Evolutionary conservation across 345 rosid species (phyloP).

Genomic region (Gossypium bickii): DNA sequence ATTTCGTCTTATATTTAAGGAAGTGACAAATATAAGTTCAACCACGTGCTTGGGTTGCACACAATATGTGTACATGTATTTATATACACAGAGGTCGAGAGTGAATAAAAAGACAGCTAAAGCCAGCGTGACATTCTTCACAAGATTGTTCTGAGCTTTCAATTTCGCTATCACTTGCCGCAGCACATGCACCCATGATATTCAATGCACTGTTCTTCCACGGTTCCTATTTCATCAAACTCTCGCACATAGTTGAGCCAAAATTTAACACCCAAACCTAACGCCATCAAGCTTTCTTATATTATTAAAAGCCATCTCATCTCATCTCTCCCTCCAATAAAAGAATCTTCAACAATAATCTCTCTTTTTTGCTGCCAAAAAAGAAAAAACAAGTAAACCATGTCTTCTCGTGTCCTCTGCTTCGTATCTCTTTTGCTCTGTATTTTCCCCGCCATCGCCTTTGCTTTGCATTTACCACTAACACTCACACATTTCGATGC

Average conservation of each 20-base stretch:
- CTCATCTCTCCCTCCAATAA: background rate
- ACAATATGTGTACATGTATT: background rate
- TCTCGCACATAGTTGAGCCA: conserved; percentile 1
- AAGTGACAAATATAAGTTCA: background rate
- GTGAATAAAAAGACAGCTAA: background rate
- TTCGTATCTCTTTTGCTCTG: conserved; percentile 20
- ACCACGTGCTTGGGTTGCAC: background rate
- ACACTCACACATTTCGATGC: conserved; percentile 15
- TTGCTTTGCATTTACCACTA: conserved; percentile 21
- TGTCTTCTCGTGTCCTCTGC: conserved; percentile 8
- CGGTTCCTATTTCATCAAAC: background rate
- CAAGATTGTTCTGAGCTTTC: background rate
- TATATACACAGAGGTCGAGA: background rate
- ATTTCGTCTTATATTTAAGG: background rate
- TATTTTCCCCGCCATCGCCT: conserved; percentile 9
- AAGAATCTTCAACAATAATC: background rate
- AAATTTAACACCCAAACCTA: conserved; percentile 9
- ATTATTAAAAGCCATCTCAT: background rate
- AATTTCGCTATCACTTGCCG: background rate
- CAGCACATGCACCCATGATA: background rate
- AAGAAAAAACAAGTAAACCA: background rate
- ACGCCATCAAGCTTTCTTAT: background rate
- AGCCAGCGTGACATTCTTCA: background rate
- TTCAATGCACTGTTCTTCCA: background rate
- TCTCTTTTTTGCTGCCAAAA: background rate